Percentiles rank a stretch among this genome's conserved stretches.
phyloP scores from a whole-genome alignment of 768 basidiomycete genomes.

The Mrakia gelida region DNA sequence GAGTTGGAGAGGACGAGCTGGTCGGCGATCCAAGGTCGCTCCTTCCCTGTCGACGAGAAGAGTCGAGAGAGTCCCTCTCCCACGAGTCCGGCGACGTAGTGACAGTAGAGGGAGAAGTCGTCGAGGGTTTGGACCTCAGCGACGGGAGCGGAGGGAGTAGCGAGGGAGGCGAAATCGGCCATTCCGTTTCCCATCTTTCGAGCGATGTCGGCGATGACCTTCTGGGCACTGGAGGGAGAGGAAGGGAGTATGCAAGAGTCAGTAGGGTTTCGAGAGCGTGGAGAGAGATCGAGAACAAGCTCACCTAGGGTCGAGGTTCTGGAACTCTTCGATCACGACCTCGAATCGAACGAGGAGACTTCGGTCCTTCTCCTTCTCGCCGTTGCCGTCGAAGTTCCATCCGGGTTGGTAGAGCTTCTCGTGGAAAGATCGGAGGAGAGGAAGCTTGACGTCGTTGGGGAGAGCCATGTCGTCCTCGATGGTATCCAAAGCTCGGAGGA shows the following conservation, averaged over 20 bases:
- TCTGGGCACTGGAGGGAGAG: constrained; percentile 52
- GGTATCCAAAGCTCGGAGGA: constrained; percentile 90
- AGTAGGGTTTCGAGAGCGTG: no score
- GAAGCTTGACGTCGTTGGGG: constrained; percentile 76
- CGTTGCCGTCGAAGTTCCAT: constrained; percentile 77
- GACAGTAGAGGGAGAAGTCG: constrained; percentile 96
- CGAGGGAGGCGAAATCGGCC: constrained; percentile 88
- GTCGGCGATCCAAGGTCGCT: constrained; percentile 63
- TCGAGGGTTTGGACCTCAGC: constrained; percentile 65
- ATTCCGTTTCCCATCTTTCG: constrained; percentile 89
- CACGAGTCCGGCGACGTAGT: constrained; percentile 96
- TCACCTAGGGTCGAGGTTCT: constrained; percentile 61
- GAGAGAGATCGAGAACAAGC: constrained; percentile 17
- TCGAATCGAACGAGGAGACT: constrained; percentile 79
- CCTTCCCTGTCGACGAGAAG: constrained; percentile 79
- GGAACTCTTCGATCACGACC: constrained; percentile 73
- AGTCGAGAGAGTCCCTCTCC: constrained; percentile 90
- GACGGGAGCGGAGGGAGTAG: constrained; percentile 55
- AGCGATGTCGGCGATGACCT: constrained; percentile 75
- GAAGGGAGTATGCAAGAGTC: no score
- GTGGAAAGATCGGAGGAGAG: constrained; percentile 77
- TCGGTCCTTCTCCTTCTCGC: constrained; percentile 83
- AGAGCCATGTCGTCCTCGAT: constrained; percentile 99
- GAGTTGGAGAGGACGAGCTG: constrained; percentile 87
- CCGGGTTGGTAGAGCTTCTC: constrained; percentile 70